A percentile compares a stretch with the other conserved stretches of the same genome.
Conservation (phyloP, 225 moss, liverwort and hornwort genomes). For the Sphagnum contortum region DNA sequence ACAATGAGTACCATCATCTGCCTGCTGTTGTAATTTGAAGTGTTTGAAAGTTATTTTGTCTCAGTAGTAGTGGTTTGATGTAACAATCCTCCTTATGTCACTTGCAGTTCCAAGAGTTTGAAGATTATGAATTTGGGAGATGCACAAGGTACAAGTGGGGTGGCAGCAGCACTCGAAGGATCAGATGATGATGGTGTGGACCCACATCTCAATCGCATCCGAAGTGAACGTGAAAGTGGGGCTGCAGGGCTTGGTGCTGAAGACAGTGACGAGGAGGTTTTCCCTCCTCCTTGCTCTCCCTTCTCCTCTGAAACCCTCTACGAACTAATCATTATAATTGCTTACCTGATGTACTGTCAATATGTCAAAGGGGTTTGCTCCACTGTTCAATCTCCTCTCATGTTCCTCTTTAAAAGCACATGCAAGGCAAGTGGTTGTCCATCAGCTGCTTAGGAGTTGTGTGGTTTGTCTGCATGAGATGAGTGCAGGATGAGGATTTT, state of each 20-base stretch:
- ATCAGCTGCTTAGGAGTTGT: too few relatives aligned
- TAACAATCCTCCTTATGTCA: background rate
- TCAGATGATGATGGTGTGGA: conserved; percentile 99
- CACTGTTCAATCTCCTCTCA: too few relatives aligned
- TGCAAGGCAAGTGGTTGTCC: too few relatives aligned
- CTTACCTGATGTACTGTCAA: too few relatives aligned
- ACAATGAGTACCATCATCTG: too few relatives aligned
- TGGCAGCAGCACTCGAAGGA: conserved; percentile 87
- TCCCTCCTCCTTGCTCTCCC: background rate
- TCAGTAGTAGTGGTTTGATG: background rate
- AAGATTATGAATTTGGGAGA: conserved; percentile 98
- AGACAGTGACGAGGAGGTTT: conserved; percentile 92
- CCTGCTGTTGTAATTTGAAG: background rate
- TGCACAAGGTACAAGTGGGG: conserved; percentile 76
- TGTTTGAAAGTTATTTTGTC: background rate
- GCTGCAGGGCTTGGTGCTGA: conserved; percentile 69
- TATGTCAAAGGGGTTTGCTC: too few relatives aligned
- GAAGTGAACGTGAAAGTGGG: conserved; percentile 74
- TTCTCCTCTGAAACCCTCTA: too few relatives aligned
- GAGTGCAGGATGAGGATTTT: conserved; percentile 80
- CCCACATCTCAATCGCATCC: conserved; percentile 94
- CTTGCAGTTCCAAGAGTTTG: conserved; percentile 64
- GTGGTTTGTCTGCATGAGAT: conserved; percentile 1
- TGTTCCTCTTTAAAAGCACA: too few relatives aligned
- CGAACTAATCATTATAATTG: too few relatives aligned